Evolutionary conservation across 2,329 filamentous ascomycete species (phyloP).

Genomic region (Cytospora mali): DNA sequence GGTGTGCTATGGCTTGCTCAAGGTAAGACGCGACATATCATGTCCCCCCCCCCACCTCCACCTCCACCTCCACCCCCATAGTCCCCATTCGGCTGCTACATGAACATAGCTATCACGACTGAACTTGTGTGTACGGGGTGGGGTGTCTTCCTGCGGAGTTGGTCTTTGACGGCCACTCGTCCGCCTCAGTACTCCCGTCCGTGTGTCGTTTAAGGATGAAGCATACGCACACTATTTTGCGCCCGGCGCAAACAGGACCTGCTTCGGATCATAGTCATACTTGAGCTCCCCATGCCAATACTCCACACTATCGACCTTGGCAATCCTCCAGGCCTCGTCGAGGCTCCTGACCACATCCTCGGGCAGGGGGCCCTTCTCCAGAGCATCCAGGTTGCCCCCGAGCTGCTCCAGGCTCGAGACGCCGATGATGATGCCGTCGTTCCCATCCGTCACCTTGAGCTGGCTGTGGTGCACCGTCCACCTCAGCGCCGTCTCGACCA

Average conservation of each 20-base stretch:
- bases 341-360: constrained; percentile 74
- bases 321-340: constrained; percentile 73
- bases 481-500: constrained; percentile 73
- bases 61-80: too few relatives aligned
- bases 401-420: constrained; percentile 61
- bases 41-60: too few relatives aligned
- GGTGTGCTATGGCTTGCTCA: not conserved
- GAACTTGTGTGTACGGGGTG: not conserved
- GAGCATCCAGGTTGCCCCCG: constrained; percentile 56
- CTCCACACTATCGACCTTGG: constrained; percentile 57
- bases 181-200: not conserved
- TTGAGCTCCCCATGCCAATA: constrained; percentile 64
- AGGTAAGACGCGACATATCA: not conserved
- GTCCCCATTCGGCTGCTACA: too few relatives aligned
- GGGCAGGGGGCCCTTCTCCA: constrained; percentile 73
- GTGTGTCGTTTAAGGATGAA: not conserved
- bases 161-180: not conserved
- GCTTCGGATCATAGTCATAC: constrained; percentile 67
- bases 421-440: constrained; percentile 64
- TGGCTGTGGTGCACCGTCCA: constrained; percentile 74
- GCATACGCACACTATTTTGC: constrained; percentile 38
- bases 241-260: constrained; percentile 57
- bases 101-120: too few relatives aligned
- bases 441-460: constrained; percentile 53
- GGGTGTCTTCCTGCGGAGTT: not conserved